phyloP scores from a whole-genome alignment of 495 filamentous ascomycete species.

The Achaetomiella virescens region DNA sequence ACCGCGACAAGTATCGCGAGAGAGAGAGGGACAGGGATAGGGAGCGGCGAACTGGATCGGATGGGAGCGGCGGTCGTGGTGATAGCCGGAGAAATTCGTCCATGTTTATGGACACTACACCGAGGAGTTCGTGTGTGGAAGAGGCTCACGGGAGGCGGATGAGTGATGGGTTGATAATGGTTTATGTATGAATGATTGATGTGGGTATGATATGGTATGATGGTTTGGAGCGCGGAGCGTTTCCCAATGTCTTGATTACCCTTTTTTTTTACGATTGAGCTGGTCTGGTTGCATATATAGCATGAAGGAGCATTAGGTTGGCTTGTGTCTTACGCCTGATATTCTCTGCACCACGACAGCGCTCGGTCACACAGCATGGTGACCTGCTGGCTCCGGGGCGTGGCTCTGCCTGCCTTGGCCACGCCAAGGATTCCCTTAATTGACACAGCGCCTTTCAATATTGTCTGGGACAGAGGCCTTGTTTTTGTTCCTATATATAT shows the following conservation, averaged over 20 bases:
- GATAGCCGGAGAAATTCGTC: conserved; percentile 31
- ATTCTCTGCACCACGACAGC: conserved; percentile 4
- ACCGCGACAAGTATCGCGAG: background rate
- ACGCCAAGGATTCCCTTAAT: background rate
- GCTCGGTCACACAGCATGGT: background rate
- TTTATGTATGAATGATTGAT: background rate
- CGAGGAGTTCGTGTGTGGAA: conserved; percentile 52
- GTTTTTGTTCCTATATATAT: too few species aligned
- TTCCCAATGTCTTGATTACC: background rate
- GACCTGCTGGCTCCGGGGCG: background rate
- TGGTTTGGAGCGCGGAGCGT: background rate
- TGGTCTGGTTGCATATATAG: background rate
- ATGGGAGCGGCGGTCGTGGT: conserved; percentile 38
- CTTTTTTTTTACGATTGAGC: too few species aligned
- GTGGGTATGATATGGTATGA: background rate
- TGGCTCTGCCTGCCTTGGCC: background rate
- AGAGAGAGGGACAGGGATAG: conserved; percentile 10
- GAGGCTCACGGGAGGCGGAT: conserved; percentile 30
- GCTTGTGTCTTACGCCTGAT: background rate
- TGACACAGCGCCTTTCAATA: too few species aligned
- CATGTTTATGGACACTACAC: conserved; percentile 39
- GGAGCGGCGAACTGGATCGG: conserved; percentile 36
- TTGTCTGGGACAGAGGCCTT: too few species aligned
- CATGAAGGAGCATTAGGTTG: background rate
- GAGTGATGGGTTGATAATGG: conserved; percentile 5